Base-by-base conservation (phyloP, 2,329 filamentous ascomycete genomes). In the Diaporthe citri region DNA sequence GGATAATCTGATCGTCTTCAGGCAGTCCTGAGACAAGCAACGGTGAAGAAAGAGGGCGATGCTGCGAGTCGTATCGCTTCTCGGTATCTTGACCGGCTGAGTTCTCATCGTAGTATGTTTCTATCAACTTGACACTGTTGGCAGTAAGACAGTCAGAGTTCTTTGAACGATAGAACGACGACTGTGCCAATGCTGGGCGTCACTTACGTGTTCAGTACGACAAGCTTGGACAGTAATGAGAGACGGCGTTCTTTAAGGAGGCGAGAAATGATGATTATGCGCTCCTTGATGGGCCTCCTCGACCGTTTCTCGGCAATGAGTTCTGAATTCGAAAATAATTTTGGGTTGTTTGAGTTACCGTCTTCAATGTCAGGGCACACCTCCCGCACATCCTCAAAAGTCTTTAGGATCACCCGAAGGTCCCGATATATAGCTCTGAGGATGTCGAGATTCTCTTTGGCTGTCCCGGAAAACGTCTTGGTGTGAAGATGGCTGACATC, bases 121-220 rank as follows among this genome's bases (percentile, higher is more conserved):
- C 64, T 69, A 55, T 41, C 28, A 39, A 41, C n/a, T 36, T 69
- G 5, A 51, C 31, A 13, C 64, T 69, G 41, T 36, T n/a, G 9
- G 12, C 28, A 22, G 15, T n/a, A 7, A 8, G 4, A 4, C 9
- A 3, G 12, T 55, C 9, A 55, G 48, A 13, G 17, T 39, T 46
- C 46, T 36, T 2, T 20, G 3, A 10, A 25, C 8, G 10, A 10
- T 6, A 8, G 7, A 69, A 41, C 15, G 25, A 13, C 20, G n/a
- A 3, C 9, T 13, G 1, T 31, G 34, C 15, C 15, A 28, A 41
- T 41, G 22, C 22, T 13, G 34, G 15, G 25, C n/a, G 22, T 31
- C 5, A 69, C 64, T 69, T 48, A 69, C 64, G 64, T 69, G 3
- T 69, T 69, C 13, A 69, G 48, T 1, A 69, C 48, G 34, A 69